Evolutionary conservation across 1,139 yeast genomes (phyloP), one percentile per base, ranked within the genome.

Genomic region (Hemisphaericaspora xylanilytica): DNA sequence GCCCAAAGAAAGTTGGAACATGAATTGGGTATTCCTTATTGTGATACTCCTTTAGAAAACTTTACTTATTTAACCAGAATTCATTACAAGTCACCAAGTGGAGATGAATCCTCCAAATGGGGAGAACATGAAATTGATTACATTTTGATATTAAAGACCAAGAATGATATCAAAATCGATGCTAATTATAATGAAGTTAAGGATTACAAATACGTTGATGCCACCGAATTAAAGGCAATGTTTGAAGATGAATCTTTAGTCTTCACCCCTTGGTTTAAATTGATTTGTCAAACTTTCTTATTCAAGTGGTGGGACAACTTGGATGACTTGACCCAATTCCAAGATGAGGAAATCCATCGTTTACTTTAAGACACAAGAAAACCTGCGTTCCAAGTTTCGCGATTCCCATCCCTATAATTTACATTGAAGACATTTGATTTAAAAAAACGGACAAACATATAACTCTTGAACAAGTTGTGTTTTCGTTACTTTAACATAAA

Each of bases 81-180:
- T 51, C 98, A 92, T 65, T 92, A 92, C 66, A 85, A 81, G 69
- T 88, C 96, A 7, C 92, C 96, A 27, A 77, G 85, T 50, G 73
- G 73, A 2, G 69, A 58, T 32, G 77, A 77, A 43, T 73, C 74
- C 49, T 89, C 87, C 20, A 76, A 80, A 43, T 92, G 98, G 98
- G 98, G 97, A 36, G 98, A 92, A 61, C 98, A 92, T 58, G 98
- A 92, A 64, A 85, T 92, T 49, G 99, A 92, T 63, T 92, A 92
- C 63, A 94, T 92, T 51, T 73, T 94, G 55, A 81, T 92, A 46
- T 81, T 85, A 53, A 78, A 74, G 56, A 67, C 89, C 22, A 70
- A 75, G 46, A 81, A 89, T 33, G 63, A 63, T 32, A 63, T 78
- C 29, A 58, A 65, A 28, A 62, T 73, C 35, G 51, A 75, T 36